These are phyloP conservation scores for Moesziomyces sp. DNA, from an alignment of 1,284 basidiomycete genomes.

Conservation along the genomic window DNA sequence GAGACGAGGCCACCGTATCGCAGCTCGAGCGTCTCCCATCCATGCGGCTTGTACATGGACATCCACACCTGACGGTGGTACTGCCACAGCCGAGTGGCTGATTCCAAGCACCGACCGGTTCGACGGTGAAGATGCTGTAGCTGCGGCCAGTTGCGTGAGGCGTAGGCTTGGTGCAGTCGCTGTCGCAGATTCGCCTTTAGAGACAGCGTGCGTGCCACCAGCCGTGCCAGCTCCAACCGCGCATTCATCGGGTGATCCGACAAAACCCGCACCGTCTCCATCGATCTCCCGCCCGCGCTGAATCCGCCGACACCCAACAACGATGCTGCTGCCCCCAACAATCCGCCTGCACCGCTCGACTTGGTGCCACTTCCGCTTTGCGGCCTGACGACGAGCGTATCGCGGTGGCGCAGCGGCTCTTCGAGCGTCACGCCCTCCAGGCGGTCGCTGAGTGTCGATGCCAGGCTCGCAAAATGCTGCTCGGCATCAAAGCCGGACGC, in stretches of 20 bases:
- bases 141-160: slow-evolving; percentile 41
- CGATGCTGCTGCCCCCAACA: slow-evolving; percentile 15
- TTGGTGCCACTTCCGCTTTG: not conserved
- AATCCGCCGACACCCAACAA: slow-evolving; percentile 7
- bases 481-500: slow-evolving; percentile 50
- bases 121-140: slow-evolving; percentile 32
- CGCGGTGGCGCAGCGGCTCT: slow-evolving; percentile 5
- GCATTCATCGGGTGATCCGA: slow-evolving; percentile 56
- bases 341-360: not conserved
- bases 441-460: slow-evolving; percentile 16
- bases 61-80: slow-evolving; percentile 67
- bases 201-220: slow-evolving; percentile 44
- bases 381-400: slow-evolving; percentile 10
- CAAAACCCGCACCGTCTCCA: slow-evolving; percentile 23
- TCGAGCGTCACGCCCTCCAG: slow-evolving; percentile 34
- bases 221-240: slow-evolving; percentile 41
- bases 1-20: slow-evolving; percentile 67
- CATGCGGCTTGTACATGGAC: slow-evolving; percentile 64
- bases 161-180: slow-evolving; percentile 51
- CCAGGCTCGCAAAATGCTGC: slow-evolving; percentile 33
- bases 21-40: slow-evolving; percentile 68
- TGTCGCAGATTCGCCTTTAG: slow-evolving; percentile 52
- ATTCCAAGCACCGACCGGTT: slow-evolving; percentile 23
- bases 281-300: not conserved
- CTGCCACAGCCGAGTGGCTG: slow-evolving; percentile 57